Evolutionary conservation across 768 basidiomycete genomes (phyloP).

Genomic region (Amanita polypyramis): DNA sequence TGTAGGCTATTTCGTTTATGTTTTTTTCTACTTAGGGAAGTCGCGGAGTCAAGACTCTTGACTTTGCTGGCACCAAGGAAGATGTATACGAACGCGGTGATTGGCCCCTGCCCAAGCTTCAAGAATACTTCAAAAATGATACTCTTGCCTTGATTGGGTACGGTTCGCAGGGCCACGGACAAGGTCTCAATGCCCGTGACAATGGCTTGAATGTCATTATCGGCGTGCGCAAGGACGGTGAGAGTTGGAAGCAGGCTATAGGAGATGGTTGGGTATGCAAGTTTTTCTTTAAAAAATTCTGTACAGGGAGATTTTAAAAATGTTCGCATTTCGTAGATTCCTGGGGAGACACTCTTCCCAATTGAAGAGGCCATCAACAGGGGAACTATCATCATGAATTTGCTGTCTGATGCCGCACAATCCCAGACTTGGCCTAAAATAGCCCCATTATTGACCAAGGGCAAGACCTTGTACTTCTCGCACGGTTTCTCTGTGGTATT

Average conservation of each 20-base stretch:
- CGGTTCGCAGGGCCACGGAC: conserved; percentile 97
- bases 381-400: conserved; percentile 99
- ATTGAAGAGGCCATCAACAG: conserved; percentile 95
- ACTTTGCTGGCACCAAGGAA: conserved; percentile 93
- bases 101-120: conserved; percentile 96
- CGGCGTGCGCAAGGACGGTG: conserved; percentile 94
- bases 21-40: conserved; percentile 32
- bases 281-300: neutral
- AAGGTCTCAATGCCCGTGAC: conserved; percentile 97
- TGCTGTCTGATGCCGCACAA: conserved; percentile 98
- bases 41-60: conserved; percentile 89
- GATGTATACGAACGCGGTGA: conserved; percentile 91
- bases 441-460: conserved; percentile 95
- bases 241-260: conserved; percentile 91
- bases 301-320: conserved; percentile 2
- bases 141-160: conserved; percentile 98
- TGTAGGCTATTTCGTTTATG: neutral
- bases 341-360: conserved; percentile 95
- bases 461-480: conserved; percentile 99
- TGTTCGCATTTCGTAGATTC: conserved; percentile 47
- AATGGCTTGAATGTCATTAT: conserved; percentile 98
- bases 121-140: conserved; percentile 99
- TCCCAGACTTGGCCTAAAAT: conserved; percentile 87
- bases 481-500: conserved; percentile 99
- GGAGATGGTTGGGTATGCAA: conserved; percentile 91